A percentile compares a stretch with the other conserved stretches of the same genome.
Conservation (phyloP, 257 asterid genomes). For the Coffea eugenioides region DNA sequence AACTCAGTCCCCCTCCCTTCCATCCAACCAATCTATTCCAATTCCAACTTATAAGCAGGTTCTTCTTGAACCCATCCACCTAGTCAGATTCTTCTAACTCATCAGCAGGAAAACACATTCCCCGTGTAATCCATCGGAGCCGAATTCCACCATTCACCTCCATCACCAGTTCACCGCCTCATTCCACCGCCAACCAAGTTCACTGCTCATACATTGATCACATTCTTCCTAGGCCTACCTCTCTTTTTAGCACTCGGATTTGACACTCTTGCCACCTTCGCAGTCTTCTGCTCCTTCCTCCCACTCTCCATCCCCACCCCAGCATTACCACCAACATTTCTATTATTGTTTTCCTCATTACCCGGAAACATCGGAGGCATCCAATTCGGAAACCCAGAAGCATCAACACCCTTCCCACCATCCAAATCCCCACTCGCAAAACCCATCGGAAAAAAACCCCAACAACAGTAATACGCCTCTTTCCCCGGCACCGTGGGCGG, state of each 20-base stretch:
- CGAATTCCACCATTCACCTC: not conserved
- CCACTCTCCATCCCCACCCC: constrained; percentile 9
- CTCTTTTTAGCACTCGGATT: constrained; percentile 46
- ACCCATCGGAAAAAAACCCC: constrained; percentile 89
- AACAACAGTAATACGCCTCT: constrained; percentile 84
- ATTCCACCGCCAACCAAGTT: not conserved
- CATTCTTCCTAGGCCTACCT: constrained; percentile 69
- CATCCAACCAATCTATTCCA: no score
- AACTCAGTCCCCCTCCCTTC: no score
- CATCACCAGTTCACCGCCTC: not conserved
- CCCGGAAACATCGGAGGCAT: constrained; percentile 61
- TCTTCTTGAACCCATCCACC: no score
- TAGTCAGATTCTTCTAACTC: no score
- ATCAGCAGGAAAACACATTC: not conserved
- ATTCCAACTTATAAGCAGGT: no score
- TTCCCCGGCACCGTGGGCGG: constrained; percentile 82
- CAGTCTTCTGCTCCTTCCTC: constrained; percentile 1
- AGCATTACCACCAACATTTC: constrained; percentile 2
- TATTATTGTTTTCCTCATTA: not conserved
- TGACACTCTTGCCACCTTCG: not conserved
- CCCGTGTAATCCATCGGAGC: not conserved
- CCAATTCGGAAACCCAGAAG: constrained; percentile 69
- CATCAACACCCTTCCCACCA: constrained; percentile 17
- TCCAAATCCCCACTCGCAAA: constrained; percentile 38
- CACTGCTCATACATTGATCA: not conserved